Percentiles rank a stretch among this genome's conserved stretches.
Conservation (phyloP, 2,329 filamentous ascomycete species). For the Exophiala calicioides region DNA sequence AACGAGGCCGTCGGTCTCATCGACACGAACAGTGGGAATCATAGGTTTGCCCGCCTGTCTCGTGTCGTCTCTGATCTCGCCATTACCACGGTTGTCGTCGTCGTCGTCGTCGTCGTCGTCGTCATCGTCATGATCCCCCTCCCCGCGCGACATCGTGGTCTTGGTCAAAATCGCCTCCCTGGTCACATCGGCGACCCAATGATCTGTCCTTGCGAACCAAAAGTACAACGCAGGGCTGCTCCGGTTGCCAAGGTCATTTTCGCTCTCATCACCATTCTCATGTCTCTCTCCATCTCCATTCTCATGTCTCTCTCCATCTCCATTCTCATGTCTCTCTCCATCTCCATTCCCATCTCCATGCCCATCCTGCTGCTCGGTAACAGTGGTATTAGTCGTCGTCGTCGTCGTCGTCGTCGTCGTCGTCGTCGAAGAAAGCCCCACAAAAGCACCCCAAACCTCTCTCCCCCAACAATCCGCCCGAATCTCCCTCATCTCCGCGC, state of each 20-base stretch:
- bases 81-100: conserved; percentile 2
- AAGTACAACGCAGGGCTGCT: conserved; percentile 47
- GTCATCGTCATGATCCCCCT: background rate
- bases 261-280: conserved; percentile 30
- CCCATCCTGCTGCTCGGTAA: no score
- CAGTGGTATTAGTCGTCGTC: no score
- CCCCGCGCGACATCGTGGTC: conserved; percentile 37
- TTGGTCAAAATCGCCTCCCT: conserved; percentile 56
- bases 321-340: background rate
- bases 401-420: background rate
- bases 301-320: conserved; percentile 22
- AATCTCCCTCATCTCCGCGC: conserved; percentile 60
- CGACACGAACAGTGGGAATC: conserved; percentile 56
- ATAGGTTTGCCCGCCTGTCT: conserved; percentile 40
- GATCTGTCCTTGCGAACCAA: conserved; percentile 61
- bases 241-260: conserved; percentile 26
- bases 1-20: conserved; percentile 52
- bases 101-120: background rate
- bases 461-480: conserved; percentile 58
- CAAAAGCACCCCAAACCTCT: conserved; percentile 63
- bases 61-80: conserved; percentile 7
- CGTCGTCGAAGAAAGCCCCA: conserved; percentile 4
- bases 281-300: conserved; percentile 23
- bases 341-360: background rate
- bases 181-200: conserved; percentile 62